Evolutionary conservation across 2,329 filamentous ascomycete species (phyloP).

Genomic region (Xylariaceae sp.): DNA sequence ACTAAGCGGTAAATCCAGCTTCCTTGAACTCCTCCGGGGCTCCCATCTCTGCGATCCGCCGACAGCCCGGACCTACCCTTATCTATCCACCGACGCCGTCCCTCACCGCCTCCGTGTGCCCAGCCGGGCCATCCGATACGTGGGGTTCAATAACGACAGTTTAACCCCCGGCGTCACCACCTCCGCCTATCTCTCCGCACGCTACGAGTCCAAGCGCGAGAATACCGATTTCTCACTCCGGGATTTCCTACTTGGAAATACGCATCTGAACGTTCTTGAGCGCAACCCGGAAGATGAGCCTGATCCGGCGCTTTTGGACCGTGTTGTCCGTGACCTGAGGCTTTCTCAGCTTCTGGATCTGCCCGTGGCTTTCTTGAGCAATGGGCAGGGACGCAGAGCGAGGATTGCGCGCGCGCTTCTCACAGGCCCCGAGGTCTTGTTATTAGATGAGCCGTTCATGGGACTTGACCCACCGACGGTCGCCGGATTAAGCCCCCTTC

Average conservation of each 20-base stretch:
- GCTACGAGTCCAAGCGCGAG: conserved; percentile 85
- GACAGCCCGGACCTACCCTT: conserved; percentile 69
- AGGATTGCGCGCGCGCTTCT: conserved; percentile 84
- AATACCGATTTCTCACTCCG: conserved; percentile 79
- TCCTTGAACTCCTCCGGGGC: conserved; percentile 74
- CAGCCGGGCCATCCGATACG: conserved; percentile 71
- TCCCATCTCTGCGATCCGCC: conserved; percentile 71
- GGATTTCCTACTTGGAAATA: conserved; percentile 78
- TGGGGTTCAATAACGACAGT: conserved; percentile 78
- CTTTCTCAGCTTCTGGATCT: conserved; percentile 66
- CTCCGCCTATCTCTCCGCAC: conserved; percentile 79
- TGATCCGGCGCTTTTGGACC: conserved; percentile 47
- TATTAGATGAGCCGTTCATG: conserved; percentile 95
- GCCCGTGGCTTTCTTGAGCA: conserved; percentile 84
- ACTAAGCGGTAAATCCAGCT: conserved; percentile 71
- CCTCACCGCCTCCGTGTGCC: conserved; percentile 52
- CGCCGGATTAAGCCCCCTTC: conserved; percentile 62
- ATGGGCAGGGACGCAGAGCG: conserved; percentile 83
- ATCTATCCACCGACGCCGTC: conserved; percentile 60
- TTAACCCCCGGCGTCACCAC: conserved; percentile 50
- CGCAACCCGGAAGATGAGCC: conserved; percentile 41
- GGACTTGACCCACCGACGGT: conserved; percentile 84
- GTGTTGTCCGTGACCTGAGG: conserved; percentile 64
- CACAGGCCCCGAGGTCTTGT: conserved; percentile 68
- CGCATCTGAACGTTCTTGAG: conserved; percentile 69